Conservation (phyloP, 73 alveolate genomes). For the Diophrys sp. region DNA sequence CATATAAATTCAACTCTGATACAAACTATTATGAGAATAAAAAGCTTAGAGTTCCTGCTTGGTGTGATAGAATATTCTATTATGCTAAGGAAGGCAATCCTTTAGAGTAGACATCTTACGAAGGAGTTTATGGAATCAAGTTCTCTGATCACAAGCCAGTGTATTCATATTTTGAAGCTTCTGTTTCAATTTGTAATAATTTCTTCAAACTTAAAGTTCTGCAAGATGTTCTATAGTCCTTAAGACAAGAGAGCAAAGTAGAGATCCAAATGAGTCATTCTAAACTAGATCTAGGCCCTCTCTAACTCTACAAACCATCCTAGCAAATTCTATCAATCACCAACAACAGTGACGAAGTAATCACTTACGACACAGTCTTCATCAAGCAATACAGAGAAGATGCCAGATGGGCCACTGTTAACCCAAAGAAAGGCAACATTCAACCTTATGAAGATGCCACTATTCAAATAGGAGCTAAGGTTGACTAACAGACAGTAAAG, state of each 20-base stretch:
- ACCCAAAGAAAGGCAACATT: constrained; percentile 30
- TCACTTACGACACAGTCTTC: not conserved
- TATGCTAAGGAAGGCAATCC: constrained; percentile 39
- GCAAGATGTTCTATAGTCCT: constrained; percentile 11
- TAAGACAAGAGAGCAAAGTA: constrained; percentile 12
- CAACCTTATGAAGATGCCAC: constrained; percentile 26
- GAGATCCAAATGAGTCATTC: constrained; percentile 29
- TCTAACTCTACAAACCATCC: not conserved
- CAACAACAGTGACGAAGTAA: not conserved
- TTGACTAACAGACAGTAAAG: constrained; percentile 19
- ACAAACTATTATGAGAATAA: constrained; percentile 61
- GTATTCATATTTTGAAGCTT: constrained; percentile 25
- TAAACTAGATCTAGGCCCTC: constrained; percentile 16
- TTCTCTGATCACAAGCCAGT: constrained; percentile 89
- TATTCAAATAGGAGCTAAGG: constrained; percentile 7
- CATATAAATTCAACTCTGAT: constrained; percentile 67
- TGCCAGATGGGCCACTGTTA: constrained; percentile 14
- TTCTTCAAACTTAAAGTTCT: constrained; percentile 19
- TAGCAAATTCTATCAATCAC: not conserved
- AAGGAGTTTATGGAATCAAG: constrained; percentile 45
- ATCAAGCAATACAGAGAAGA: not conserved
- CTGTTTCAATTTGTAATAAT: constrained; percentile 10
- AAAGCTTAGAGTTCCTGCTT: constrained; percentile 76
- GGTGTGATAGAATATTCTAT: constrained; percentile 87
- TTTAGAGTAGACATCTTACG: constrained; percentile 60